Evolutionary conservation across 768 basidiomycete species (phyloP).

Genomic region (Podaxis sp.): DNA sequence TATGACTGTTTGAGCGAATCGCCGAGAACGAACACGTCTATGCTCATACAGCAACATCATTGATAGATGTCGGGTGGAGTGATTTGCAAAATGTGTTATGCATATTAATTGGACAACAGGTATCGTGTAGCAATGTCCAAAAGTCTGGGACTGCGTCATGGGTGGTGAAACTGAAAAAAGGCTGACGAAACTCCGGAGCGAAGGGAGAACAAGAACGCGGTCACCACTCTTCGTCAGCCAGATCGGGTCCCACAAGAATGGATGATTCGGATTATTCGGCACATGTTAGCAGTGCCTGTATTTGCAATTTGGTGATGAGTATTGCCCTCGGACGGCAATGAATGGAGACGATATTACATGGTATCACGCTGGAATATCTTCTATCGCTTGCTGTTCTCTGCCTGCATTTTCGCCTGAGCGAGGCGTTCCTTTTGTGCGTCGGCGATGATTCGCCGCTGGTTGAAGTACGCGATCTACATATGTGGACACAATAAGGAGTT

Average conservation of each 20-base stretch:
- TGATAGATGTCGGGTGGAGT: not conserved
- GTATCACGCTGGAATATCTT: not conserved
- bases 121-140: not conserved
- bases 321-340: not conserved
- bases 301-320: not conserved
- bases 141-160: not conserved
- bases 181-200: not conserved
- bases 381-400: conserved; percentile 32
- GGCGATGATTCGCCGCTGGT: conserved; percentile 81
- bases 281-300: too few species aligned
- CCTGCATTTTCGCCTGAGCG: conserved; percentile 41
- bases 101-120: conserved; percentile 7
- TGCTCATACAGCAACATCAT: not conserved
- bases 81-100: not conserved
- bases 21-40: not conserved
- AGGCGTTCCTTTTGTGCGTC: conserved; percentile 77
- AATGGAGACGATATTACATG: not conserved
- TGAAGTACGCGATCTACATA: conserved; percentile 88
- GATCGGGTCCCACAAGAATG: not conserved
- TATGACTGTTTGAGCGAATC: not conserved
- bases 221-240: not conserved
- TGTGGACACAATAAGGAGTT: not conserved
- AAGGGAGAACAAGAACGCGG: not conserved
- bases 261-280: too few species aligned
- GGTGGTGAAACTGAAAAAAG: not conserved